Evolutionary conservation across 2,329 filamentous ascomycete species (phyloP).

Genomic region (Paracorniculantispora psalliotae): DNA sequence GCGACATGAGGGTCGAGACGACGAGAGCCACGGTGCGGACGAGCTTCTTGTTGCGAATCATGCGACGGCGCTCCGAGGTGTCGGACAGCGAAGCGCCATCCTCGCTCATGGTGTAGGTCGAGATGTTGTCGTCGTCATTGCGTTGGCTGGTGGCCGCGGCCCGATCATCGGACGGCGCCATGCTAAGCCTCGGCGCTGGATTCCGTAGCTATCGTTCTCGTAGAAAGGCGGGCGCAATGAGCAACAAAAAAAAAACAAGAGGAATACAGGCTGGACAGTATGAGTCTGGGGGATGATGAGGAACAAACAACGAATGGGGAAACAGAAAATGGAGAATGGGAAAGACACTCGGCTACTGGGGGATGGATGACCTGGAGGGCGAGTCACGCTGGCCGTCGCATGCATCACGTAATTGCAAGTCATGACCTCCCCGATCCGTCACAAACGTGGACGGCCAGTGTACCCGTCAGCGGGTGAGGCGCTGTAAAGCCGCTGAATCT

Average conservation of each 20-base stretch:
- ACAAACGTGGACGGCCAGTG: background rate
- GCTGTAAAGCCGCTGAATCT: background rate
- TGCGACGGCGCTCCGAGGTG: constrained; percentile 18
- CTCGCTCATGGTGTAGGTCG: constrained; percentile 13
- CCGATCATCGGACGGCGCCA: constrained; percentile 5
- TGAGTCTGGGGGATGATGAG: too few species aligned
- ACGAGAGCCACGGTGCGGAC: constrained; percentile 46
- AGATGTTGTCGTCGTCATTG: constrained; percentile 8
- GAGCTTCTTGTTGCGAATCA: constrained; percentile 25
- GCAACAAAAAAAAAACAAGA: background rate
- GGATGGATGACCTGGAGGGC: background rate
- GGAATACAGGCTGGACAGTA: background rate
- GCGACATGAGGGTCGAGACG: constrained; percentile 50
- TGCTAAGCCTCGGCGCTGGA: constrained; percentile 4
- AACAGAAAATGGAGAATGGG: background rate
- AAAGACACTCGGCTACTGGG: background rate
- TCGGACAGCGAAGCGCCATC: constrained; percentile 3
- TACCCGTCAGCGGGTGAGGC: constrained; percentile 8
- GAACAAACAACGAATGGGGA: background rate
- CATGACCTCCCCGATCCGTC: constrained; percentile 7
- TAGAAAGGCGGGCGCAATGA: background rate
- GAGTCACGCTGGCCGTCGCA: constrained; percentile 1
- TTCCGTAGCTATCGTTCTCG: background rate
- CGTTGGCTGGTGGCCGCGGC: background rate
- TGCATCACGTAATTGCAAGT: constrained; percentile 6